phyloP scores from a whole-genome alignment of 2,329 filamentous ascomycete genomes.

The Shiraia sp. region DNA sequence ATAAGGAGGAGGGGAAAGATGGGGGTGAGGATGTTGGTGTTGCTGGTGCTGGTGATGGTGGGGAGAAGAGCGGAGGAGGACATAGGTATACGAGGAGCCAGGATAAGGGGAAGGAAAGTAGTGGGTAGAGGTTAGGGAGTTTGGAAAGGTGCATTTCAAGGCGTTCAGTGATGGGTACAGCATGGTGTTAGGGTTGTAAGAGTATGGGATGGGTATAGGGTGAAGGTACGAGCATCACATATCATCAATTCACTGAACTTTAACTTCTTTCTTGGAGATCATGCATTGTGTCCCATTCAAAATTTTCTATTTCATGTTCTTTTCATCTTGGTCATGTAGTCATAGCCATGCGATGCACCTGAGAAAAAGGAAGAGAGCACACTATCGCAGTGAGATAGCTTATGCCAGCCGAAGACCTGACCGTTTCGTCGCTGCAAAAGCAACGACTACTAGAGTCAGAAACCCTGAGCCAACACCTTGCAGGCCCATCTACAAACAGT shows the following conservation, averaged over 20 bases:
- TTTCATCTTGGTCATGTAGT: conserved; percentile 22
- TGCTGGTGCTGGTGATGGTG: neutral
- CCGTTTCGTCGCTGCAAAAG: neutral
- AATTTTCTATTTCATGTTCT: conserved; percentile 17
- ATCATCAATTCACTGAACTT: neutral
- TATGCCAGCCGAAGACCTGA: neutral
- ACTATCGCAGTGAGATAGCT: conserved; percentile 1
- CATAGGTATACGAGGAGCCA: conserved; percentile 13
- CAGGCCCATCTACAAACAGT: neutral
- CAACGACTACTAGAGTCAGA: neutral
- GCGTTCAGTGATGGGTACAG: neutral
- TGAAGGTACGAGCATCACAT: too few relatives aligned
- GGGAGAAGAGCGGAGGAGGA: neutral
- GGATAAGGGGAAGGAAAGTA: conserved; percentile 10
- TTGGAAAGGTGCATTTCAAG: neutral
- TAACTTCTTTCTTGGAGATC: conserved; percentile 23
- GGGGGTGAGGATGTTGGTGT: too few relatives aligned
- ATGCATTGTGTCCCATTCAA: conserved; percentile 28
- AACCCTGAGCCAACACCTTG: neutral
- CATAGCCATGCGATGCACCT: conserved; percentile 9
- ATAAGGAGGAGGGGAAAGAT: neutral
- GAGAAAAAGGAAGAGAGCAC: neutral
- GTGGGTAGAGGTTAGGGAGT: neutral
- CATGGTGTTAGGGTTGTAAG: neutral
- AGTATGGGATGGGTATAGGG: too few relatives aligned